phyloP scores from a whole-genome alignment of 768 basidiomycete species.

The Pisolithus orientalis region DNA sequence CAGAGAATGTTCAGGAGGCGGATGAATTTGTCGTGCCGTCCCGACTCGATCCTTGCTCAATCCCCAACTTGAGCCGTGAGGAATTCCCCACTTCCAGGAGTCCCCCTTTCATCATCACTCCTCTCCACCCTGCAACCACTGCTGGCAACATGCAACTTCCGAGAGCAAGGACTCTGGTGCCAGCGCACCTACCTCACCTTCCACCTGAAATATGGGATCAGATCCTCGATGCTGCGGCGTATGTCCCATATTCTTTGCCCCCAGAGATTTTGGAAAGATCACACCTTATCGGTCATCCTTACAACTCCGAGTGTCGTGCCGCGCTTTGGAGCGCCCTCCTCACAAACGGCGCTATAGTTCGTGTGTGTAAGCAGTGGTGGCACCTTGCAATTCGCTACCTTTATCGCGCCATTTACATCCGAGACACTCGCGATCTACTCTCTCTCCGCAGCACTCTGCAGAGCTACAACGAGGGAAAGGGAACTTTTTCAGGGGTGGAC shows the following conservation, averaged over 20 bases:
- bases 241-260: conserved; percentile 13
- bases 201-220: conserved; percentile 22
- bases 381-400: conserved; percentile 18
- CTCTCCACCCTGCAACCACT: too few species aligned
- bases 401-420: conserved; percentile 19
- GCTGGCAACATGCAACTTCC: too few species aligned
- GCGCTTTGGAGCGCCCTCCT: conserved; percentile 14
- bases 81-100: too few species aligned
- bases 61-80: too few species aligned
- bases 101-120: too few species aligned
- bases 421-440: conserved; percentile 9
- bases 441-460: conserved; percentile 14
- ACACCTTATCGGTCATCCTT: conserved; percentile 4
- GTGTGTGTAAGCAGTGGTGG: conserved; percentile 26
- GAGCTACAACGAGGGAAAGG: conserved; percentile 6
- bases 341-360: conserved; percentile 23
- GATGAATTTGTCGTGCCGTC: too few species aligned
- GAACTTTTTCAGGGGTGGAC: conserved; percentile 3
- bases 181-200: conserved; percentile 21
- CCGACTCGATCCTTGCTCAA: too few species aligned
- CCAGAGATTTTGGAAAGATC: conserved; percentile 19
- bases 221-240: conserved; percentile 16
- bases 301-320: conserved; percentile 1
- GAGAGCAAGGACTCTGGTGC: conserved; percentile 8
- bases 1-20: too few species aligned